Base-by-base conservation (phyloP, 2,329 filamentous ascomycete species). In the Cercospora janseana region DNA sequence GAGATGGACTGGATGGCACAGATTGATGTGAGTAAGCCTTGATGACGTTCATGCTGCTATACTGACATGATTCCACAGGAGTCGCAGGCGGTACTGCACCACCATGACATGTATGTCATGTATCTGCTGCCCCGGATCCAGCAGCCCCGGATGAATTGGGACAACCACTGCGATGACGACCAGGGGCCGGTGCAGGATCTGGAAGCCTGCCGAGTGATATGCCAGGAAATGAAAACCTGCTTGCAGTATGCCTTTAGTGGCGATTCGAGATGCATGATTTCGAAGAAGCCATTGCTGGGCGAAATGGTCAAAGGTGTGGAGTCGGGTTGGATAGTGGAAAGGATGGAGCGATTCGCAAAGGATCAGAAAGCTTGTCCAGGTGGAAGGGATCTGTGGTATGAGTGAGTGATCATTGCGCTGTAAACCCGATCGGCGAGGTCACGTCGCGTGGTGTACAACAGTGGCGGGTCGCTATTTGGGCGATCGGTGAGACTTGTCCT, bases 151-250 rank as follows among this genome's bases (percentile, higher is more conserved):
- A 23, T 6, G 2, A 51, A 60, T 27, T 64, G 63, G 63, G 46
- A 63, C 46, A 65, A 65, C 9, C 51, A 60, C 24, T 54, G 56
- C 6, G 48, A 60, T 7, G 43, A 60, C 3, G 56, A 58, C 13
- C 48, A 54, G 20, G 48, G 50, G 1, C 23, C 28, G 1, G 56
- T 54, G 8, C 20, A 29, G 0, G 51, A 54, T 9, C 24, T 58
- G n/a, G 56, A 60, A 12, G 57, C 43, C 5, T 65, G 63, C 38
- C 45, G 45, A 4, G 34, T 24, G 8, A 54, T 57, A 3, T 63
- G 63, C 18, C 47, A 55, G 12, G 29, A 15, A 4, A 48, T 52
- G 13, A 23, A 16, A 4, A 41, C 20, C 7, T 65, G 63, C 40
- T 27, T 58, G 23, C 63, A 65, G 42, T 64, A 57, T 32, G 23